Percentiles rank a stretch among this genome's conserved stretches.
Conservation (phyloP, 371 early-diverging fungal genomes). For the Homolaphlyctis polyrhiza region DNA sequence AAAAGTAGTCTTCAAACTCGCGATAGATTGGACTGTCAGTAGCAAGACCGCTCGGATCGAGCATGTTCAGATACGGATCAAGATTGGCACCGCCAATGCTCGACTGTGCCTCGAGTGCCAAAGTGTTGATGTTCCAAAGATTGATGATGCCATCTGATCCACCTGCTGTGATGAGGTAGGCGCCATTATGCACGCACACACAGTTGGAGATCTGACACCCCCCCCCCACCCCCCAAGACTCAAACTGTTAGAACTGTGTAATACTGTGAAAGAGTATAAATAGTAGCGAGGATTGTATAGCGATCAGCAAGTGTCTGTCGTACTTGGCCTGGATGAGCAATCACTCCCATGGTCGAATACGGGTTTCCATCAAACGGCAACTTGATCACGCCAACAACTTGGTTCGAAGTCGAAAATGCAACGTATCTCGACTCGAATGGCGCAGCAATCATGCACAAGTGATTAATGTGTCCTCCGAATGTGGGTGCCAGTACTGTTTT, state of each 20-base stretch:
- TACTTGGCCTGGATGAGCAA: slow-evolving; percentile 46
- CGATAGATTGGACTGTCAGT: slow-evolving; percentile 26
- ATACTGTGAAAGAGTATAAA: too few relatives aligned
- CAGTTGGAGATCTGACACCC: slow-evolving; percentile 26
- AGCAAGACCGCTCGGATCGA: slow-evolving; percentile 26
- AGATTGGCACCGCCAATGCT: slow-evolving; percentile 29
- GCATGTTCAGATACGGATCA: slow-evolving; percentile 43
- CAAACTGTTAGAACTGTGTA: too few relatives aligned
- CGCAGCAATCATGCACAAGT: slow-evolving; percentile 5
- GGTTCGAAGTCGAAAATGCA: slow-evolving; percentile 22
- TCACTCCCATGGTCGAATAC: slow-evolving; percentile 33
- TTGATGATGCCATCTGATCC: slow-evolving; percentile 36
- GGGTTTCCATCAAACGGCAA: slow-evolving; percentile 54
- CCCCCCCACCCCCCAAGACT: not conserved
- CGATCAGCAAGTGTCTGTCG: too few relatives aligned
- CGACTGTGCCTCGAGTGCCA: slow-evolving; percentile 33
- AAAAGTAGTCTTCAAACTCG: slow-evolving; percentile 56
- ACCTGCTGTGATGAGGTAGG: slow-evolving; percentile 35
- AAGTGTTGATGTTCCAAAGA: slow-evolving; percentile 37
- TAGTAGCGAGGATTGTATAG: too few relatives aligned
- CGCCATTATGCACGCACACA: slow-evolving; percentile 25
- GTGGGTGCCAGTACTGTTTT: slow-evolving; percentile 42
- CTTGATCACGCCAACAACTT: slow-evolving; percentile 41
- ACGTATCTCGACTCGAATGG: slow-evolving; percentile 14
- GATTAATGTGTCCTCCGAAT: slow-evolving; percentile 30